A percentile compares a stretch with the other conserved stretches of the same genome.
phyloP scores from a whole-genome alignment of 1,284 basidiomycete genomes.

The Cronartium ribicola region DNA sequence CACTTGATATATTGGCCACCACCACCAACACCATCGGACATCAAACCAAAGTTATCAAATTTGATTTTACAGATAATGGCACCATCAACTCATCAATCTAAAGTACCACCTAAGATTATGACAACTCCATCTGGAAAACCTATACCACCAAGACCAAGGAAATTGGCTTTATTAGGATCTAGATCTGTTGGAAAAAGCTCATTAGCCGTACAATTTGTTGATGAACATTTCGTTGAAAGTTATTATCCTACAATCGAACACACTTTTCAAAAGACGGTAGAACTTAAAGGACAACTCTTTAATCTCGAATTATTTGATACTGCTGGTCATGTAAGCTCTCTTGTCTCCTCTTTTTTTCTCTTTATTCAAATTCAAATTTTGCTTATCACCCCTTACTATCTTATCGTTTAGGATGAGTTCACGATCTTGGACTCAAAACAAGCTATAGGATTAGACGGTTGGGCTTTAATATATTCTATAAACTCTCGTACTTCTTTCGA shows the following conservation, averaged over 20 bases:
- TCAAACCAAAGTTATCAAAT: no score
- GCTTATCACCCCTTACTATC: not conserved
- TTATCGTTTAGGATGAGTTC: conserved; percentile 32
- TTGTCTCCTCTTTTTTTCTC: not conserved
- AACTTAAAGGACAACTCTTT: conserved; percentile 77
- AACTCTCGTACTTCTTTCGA: conserved; percentile 35
- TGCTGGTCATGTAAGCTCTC: conserved; percentile 66
- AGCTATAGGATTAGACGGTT: conserved; percentile 49
- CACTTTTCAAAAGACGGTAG: conserved; percentile 78
- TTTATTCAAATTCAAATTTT: not conserved
- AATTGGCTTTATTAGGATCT: conserved; percentile 74
- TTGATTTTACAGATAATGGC: no score
- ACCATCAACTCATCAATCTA: no score
- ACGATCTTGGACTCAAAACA: conserved; percentile 47
- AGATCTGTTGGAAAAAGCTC: conserved; percentile 78
- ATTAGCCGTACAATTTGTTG: conserved; percentile 68
- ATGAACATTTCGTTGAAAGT: conserved; percentile 53
- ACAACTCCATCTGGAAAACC: conserved; percentile 34
- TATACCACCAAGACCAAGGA: conserved; percentile 59
- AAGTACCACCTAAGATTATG: not conserved
- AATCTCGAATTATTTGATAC: conserved; percentile 98
- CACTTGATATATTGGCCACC: no score
- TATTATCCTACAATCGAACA: conserved; percentile 70
- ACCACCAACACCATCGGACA: no score
- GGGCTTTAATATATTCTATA: conserved; percentile 40